Evolutionary conservation across 805 yeast species (phyloP).

Genomic region (Komagataella pseudopastoris): DNA sequence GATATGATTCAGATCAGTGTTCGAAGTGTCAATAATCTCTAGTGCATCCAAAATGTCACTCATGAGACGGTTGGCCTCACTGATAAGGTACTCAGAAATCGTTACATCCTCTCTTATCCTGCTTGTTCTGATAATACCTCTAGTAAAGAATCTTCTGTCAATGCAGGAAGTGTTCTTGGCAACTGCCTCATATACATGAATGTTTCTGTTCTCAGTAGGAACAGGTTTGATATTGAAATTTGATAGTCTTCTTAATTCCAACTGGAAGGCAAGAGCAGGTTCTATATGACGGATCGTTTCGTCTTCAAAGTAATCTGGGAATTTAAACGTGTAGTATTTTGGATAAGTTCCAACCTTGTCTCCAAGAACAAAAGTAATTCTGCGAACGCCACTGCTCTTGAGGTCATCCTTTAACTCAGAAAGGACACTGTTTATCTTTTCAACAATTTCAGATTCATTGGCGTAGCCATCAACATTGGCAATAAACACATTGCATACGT

Average conservation of each 20-base stretch:
- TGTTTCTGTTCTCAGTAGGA: conserved; percentile 91
- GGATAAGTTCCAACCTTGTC: conserved; percentile 81
- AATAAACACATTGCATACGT: conserved; percentile 75
- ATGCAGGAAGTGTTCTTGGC: conserved; percentile 71
- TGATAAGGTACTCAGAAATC: conserved; percentile 85
- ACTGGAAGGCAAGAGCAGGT: conserved; percentile 96
- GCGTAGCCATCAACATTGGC: conserved; percentile 61
- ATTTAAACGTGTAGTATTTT: conserved; percentile 89
- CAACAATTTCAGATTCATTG: conserved; percentile 55
- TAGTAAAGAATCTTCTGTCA: conserved; percentile 93
- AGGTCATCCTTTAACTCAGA: conserved; percentile 62
- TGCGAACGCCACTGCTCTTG: conserved; percentile 63
- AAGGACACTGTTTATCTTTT: conserved; percentile 48
- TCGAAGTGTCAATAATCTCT: conserved; percentile 87
- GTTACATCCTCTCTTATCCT: conserved; percentile 86
- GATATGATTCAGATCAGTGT: conserved; percentile 93
- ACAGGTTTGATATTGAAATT: conserved; percentile 93
- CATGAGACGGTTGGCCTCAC: conserved; percentile 95
- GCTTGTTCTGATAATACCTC: conserved; percentile 96
- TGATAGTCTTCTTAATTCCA: conserved; percentile 86
- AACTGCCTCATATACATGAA: conserved; percentile 92
- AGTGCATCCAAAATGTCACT: conserved; percentile 89
- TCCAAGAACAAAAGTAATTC: conserved; percentile 86
- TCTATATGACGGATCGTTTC: conserved; percentile 93
- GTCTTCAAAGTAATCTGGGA: conserved; percentile 77